Percentiles rank a stretch among this genome's conserved stretches.
Evolutionary conservation across 139 green algal genomes (phyloP).

Genomic region (Pleodorina starrii): DNA sequence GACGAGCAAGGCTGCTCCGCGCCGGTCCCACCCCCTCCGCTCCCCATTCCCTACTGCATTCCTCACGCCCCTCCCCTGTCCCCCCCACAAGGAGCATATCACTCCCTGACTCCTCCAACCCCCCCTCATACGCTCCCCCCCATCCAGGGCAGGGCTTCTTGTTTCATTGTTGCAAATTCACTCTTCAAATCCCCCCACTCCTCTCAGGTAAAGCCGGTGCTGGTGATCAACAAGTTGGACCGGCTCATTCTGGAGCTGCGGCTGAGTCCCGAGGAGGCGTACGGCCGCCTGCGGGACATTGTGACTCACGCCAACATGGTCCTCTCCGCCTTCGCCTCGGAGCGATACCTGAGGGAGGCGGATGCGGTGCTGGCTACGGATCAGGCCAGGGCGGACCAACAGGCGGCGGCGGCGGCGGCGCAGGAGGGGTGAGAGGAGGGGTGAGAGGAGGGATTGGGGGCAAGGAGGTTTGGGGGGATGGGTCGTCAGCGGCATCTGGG

Average conservation of each 20-base stretch:
- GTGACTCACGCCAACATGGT: slow-evolving; percentile 97
- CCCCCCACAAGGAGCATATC: too few relatives aligned
- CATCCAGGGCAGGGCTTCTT: too few relatives aligned
- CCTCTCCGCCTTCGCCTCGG: slow-evolving; percentile 84
- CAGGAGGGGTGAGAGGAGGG: not conserved
- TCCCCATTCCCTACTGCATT: too few relatives aligned
- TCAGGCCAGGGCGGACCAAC: slow-evolving; percentile 48
- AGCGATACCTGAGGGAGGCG: slow-evolving; percentile 91
- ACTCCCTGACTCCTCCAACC: too few relatives aligned
- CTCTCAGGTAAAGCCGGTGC: slow-evolving; percentile 59
- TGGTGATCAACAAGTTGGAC: slow-evolving; percentile 99
- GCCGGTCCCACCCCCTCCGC: too few relatives aligned
- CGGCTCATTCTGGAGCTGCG: slow-evolving; percentile 92
- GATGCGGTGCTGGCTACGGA: slow-evolving; percentile 89
- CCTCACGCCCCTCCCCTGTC: too few relatives aligned
- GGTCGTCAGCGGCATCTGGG: too few relatives aligned
- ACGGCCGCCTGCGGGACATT: slow-evolving; percentile 84
- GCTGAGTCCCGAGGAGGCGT: slow-evolving; percentile 86
- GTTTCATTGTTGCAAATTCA: too few relatives aligned
- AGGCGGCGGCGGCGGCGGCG: not conserved
- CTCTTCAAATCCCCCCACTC: too few relatives aligned
- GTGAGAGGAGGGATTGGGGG: not conserved
- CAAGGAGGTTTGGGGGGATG: too few relatives aligned
- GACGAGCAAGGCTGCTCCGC: too few relatives aligned
- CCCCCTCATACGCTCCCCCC: too few relatives aligned